Evolutionary conservation across 305 asterid genomes (phyloP), one percentile per base, ranked within the genome.

Genomic region (Ilex paraguariensis): DNA sequence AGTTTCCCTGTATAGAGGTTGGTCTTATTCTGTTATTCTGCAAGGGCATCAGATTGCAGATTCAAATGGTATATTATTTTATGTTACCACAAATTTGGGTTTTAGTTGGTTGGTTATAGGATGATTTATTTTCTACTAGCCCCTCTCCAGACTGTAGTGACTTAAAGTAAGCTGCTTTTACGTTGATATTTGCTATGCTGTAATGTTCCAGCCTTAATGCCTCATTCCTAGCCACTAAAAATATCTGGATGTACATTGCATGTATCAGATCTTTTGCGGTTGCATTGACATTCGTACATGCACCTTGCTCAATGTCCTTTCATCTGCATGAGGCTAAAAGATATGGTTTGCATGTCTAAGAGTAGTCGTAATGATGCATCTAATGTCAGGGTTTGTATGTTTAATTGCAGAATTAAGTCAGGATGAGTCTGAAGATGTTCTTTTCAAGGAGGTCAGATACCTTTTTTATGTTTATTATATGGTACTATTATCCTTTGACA

Each of bases 351-450:
- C 42, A 36, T 8, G 42, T 36, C 42, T 36, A 4, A 5, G 42
- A 36, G 6, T 36, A 36, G 42, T 5, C 9, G 0, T 5, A 36
- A 36, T 5, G 6, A 36, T 36, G 3, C 1, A 4, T 5, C 42
- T 36, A 36, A 36, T 36, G 6, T 36, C 42, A 36, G 42, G 6
- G 42, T 36, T 3, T 36, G 42, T 3, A 36, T 36, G 42, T 36
- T n/a, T 52, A 6, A 13, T 70, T 83, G 78, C 98, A 94, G 99
- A 84, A 71, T 66, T 94, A 76, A 85, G 95, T 78, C 84, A 71
- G 70, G 99, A 88, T 79, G 99, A 94, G 76, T 72, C 88, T 4
- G 96, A 94, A 75, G 99, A 94, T 73, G 89, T 91, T 77, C 91
- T 74, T 64, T 94, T 94, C 70, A 94, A 94, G 82, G 95, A 91